These are phyloP conservation scores for Curvularia sp. DNA, from an alignment of 2,329 filamentous ascomycete genomes.

Conservation along the genomic window DNA sequence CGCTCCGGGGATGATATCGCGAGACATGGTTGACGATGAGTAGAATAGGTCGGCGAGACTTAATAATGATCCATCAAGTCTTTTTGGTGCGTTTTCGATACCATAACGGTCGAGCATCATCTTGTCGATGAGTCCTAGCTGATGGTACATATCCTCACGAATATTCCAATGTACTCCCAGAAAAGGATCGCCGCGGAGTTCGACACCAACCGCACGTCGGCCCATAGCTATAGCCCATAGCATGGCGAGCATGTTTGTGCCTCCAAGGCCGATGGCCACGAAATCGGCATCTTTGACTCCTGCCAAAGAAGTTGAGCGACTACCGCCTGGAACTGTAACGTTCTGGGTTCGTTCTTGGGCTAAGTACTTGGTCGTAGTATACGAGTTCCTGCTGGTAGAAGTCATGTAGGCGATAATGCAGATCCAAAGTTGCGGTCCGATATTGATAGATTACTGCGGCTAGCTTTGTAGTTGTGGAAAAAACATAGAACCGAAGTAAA, in stretches of 20 bases:
- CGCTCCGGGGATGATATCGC: constrained; percentile 22
- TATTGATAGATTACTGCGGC: not conserved
- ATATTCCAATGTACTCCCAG: constrained; percentile 31
- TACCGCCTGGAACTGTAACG: constrained; percentile 5
- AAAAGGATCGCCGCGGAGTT: constrained; percentile 26
- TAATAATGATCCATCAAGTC: constrained; percentile 22
- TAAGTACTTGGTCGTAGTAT: constrained; percentile 12
- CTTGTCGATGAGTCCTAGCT: constrained; percentile 28
- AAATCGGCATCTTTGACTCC: constrained; percentile 29
- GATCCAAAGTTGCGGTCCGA: not conserved
- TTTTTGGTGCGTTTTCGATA: constrained; percentile 16
- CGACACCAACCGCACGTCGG: constrained; percentile 23
- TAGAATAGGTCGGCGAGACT: constrained; percentile 23
- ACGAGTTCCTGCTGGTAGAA: constrained; percentile 3
- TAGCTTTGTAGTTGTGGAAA: not conserved
- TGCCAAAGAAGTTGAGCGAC: constrained; percentile 10
- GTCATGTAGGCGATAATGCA: not conserved
- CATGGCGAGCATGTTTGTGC: constrained; percentile 30
- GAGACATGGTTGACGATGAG: constrained; percentile 13
- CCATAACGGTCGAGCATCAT: constrained; percentile 28
- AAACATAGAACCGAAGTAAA: not conserved
- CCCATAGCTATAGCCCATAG: constrained; percentile 27
- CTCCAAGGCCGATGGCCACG: constrained; percentile 26
- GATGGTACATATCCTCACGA: constrained; percentile 28
- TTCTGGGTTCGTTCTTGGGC: constrained; percentile 14